Evolutionary conservation across 345 rosid genomes (phyloP), one percentile per base, ranked within the genome.

Genomic region (Ailanthus altissimus): DNA sequence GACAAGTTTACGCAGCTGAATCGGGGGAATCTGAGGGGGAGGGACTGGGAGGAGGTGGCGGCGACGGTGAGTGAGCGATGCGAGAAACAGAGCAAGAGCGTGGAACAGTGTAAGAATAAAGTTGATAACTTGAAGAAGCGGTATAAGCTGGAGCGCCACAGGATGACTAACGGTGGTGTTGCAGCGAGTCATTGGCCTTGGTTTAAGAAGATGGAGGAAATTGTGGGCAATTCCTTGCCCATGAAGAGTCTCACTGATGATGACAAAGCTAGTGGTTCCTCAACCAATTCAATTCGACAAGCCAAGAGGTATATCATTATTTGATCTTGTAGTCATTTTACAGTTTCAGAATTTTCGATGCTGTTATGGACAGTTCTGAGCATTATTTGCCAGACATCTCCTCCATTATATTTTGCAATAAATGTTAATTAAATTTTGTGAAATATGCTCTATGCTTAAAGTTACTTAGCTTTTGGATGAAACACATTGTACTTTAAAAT

Each of bases 101-200:
- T 86, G 74, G 89, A 86, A 76, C 89, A 86, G 86, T 87, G 90
- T 64, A 87, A 87, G 81, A 87, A 87, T 70, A 87, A 84, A 81
- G 81, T 87, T 25, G 88, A 87, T 67, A 87, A 87, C 40, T 65
- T 87, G 82, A 87, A 87, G 82, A 87, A 84, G 80, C 68, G 88
- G 76, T 87, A 84, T 71, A 84, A 84, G 67, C 84, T 84, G 54
- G 90, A 87, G 82, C 9, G 79, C 53, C 86, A 87, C 69, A 87
- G 84, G 75, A 65, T 83, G 50, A 59, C 47, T 15, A 64, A 16
- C 45, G 46, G 25, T 28, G 58, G 74, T 5, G 63, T 49, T 59
- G 74, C 74, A 12, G 75, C 36, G 46, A 79, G 86, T 68, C 78
- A 75, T 58, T 87, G 90, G 90, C 88, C 81, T 74, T 87, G 88